Conservation (phyloP, 2,329 filamentous ascomycete species). For the Cercospora brassicicola region DNA sequence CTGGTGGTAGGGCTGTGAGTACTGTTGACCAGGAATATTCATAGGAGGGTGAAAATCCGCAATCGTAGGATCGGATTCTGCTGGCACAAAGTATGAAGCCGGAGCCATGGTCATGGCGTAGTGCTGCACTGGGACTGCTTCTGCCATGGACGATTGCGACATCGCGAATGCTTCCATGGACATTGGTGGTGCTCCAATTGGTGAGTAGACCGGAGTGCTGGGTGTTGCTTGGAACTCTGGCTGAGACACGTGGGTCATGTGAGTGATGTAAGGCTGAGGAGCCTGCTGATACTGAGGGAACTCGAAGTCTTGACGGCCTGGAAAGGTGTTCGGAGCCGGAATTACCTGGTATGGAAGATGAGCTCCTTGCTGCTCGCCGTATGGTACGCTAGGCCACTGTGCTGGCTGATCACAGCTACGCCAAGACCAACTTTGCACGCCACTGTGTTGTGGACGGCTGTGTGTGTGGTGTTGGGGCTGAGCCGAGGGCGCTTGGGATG, state of each 20-base stretch:
- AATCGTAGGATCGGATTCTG: conserved; percentile 10
- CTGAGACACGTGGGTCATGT: conserved; percentile 24
- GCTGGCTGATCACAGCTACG: conserved; percentile 8
- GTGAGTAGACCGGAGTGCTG: conserved; percentile 24
- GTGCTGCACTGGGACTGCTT: background rate
- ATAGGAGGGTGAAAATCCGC: conserved; percentile 19
- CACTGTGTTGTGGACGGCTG: conserved; percentile 2
- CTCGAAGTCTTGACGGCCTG: conserved; percentile 19
- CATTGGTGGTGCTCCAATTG: conserved; percentile 15
- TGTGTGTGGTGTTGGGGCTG: conserved; percentile 1
- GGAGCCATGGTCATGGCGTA: conserved; percentile 16
- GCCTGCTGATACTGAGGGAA: conserved; percentile 19
- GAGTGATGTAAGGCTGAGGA: conserved; percentile 20
- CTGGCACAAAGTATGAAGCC: conserved; percentile 23
- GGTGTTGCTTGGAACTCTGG: conserved; percentile 29
- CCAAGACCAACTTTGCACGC: conserved; percentile 2
- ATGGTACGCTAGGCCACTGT: conserved; percentile 4
- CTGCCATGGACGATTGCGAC: background rate
- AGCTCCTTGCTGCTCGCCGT: conserved; percentile 8
- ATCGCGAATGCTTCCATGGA: conserved; percentile 17
- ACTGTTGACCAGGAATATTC: conserved; percentile 9
- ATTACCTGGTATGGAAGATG: conserved; percentile 7
- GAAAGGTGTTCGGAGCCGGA: conserved; percentile 13
- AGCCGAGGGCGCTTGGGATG: background rate
- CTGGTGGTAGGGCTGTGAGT: conserved; percentile 12